These are phyloP conservation scores for Aspergillus phoenicis DNA, from an alignment of 2,329 filamentous ascomycete species.

Conservation along the genomic window DNA sequence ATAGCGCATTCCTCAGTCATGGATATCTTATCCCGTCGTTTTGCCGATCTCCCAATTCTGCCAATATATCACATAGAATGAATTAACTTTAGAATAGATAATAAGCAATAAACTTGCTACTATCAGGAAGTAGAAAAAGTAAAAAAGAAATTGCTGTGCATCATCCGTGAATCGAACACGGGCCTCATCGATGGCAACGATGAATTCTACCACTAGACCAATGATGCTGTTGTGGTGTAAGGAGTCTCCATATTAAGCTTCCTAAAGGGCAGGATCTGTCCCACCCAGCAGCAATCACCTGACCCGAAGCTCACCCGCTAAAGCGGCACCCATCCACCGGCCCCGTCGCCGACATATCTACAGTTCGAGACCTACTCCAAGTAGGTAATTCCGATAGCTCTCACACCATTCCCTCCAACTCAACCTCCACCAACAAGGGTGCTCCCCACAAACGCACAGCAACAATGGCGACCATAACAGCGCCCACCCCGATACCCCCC, in stretches of 20 bases:
- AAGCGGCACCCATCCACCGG: slow-evolving; percentile 13
- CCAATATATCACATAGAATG: not conserved
- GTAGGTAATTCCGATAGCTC: not conserved
- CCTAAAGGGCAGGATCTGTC: not conserved
- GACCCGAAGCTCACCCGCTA: slow-evolving; percentile 6
- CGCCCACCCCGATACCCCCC: slow-evolving; percentile 35
- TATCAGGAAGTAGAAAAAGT: not conserved
- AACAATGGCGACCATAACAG: slow-evolving; percentile 42
- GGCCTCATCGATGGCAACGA: slow-evolving; percentile 51
- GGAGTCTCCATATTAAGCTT: fast-evolving
- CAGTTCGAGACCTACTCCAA: slow-evolving; percentile 2
- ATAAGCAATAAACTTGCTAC: too few relatives aligned
- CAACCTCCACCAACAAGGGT: slow-evolving; percentile 14
- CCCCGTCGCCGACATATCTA: slow-evolving; percentile 3
- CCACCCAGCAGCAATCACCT: slow-evolving; percentile 7
- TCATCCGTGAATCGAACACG: slow-evolving; percentile 52
- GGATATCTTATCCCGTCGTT: not conserved
- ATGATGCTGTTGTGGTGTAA: slow-evolving; percentile 35
- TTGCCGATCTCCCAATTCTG: too few relatives aligned
- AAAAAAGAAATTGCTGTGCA: slow-evolving; percentile 34
- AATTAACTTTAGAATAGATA: too few relatives aligned
- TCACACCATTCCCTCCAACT: not conserved
- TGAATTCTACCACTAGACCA: slow-evolving; percentile 51
- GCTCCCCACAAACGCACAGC: slow-evolving; percentile 26
- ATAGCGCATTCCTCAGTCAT: slow-evolving; percentile 1